These are phyloP conservation scores for Scheffersomyces lignosus DNA, from an alignment of 805 yeast species.

Conservation along the genomic window DNA sequence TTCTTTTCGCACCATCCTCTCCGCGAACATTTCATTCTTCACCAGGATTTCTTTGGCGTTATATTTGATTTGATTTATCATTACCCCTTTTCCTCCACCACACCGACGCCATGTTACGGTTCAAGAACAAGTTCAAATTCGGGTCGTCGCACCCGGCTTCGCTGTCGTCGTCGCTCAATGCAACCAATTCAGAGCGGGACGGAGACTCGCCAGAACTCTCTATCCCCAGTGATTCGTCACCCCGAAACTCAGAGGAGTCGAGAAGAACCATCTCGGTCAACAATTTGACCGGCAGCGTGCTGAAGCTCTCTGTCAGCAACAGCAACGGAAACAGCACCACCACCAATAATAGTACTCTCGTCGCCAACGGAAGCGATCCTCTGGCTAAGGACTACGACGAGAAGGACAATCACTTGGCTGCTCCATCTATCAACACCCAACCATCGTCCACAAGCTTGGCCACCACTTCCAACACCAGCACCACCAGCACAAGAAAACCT, in stretches of 20 bases:
- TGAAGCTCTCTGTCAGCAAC: slow-evolving; percentile 15
- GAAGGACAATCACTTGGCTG: background rate
- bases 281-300: slow-evolving; percentile 22
- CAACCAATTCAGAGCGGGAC: slow-evolving; percentile 1
- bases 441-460: slow-evolving; percentile 2
- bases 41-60: too few relatives aligned
- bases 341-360: too few relatives aligned
- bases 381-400: background rate
- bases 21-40: too few relatives aligned
- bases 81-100: too few relatives aligned
- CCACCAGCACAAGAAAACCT: background rate
- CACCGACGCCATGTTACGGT: slow-evolving; percentile 22
- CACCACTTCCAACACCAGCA: background rate
- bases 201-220: slow-evolving; percentile 5
- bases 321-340: background rate
- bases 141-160: slow-evolving; percentile 16
- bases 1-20: too few relatives aligned
- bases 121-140: slow-evolving; percentile 31
- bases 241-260: slow-evolving; percentile 25
- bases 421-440: background rate
- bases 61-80: too few relatives aligned
- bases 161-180: too few relatives aligned
- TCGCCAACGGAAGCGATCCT: too few relatives aligned
- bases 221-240: slow-evolving; percentile 9
- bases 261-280: slow-evolving; percentile 22